Evolutionary conservation across 176 grass and related monocot species (phyloP), one percentile per base, ranked within the genome.

Genomic region (Echinochloa phyllopogon): DNA sequence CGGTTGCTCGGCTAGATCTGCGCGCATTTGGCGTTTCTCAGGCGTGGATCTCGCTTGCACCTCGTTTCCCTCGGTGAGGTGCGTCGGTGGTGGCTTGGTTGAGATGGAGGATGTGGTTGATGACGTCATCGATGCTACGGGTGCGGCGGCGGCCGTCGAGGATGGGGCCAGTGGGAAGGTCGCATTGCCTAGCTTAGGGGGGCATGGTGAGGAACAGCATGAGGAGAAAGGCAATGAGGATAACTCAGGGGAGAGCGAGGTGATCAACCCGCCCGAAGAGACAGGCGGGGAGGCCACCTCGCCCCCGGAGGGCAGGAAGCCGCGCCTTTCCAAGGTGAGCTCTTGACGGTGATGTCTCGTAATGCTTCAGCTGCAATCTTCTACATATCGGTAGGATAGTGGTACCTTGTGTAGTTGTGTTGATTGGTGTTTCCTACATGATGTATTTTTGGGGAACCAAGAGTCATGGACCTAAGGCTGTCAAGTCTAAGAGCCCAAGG

Each of bases 181-280:
- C 3, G 41, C 60, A 40, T 60, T 81, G 27, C 73, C 74, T 39
- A 16, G 66, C 43, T 69, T 83, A 49, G 74, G 63, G 2, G 84
- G 9, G 6, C 74, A 73, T n/a, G 49, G 33, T 8, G 63, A 65
- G 21, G 81, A 69, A 53, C 25, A 67, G 21, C 75, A 48, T 74
- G 85, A 70, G 75, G 75, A 14, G 6, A 86, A 76, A 17, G 75
- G 53, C 77, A 81, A 91, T 70, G 77, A 77, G 25, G 82, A 84
- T 18, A 65, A 76, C 42, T 88, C 81, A 1, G 81, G 85, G 52
- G 85, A 88, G 81, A 88, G 85, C 13, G 90, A 88, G 65, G 82
- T 88, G 77, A 88, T 92, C 86, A 92, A 92, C 66, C 86, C 78
- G n/a, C 78, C 44, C 0, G 89, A 91, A 67, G 90, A 88, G 47